phyloP scores from a whole-genome alignment of 441 rosid species.

The Gossypium gossypioides region DNA sequence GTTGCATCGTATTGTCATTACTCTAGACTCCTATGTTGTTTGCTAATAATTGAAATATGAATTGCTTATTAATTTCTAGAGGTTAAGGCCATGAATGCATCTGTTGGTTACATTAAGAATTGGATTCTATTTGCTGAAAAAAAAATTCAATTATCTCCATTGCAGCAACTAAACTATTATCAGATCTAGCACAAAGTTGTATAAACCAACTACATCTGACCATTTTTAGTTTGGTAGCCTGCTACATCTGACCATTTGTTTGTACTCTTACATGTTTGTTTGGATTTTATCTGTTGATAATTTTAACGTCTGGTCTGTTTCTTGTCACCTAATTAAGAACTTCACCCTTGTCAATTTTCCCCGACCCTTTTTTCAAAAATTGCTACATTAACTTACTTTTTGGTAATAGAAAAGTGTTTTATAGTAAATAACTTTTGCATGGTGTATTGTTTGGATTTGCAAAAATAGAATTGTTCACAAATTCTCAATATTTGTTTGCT shows the following conservation, averaged over 20 bases:
- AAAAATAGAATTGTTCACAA: neutral
- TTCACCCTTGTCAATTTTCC: neutral
- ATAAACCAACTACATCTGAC: too few species aligned
- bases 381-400: neutral
- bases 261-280: constrained; percentile 18
- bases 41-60: too few species aligned
- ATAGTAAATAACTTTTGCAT: neutral
- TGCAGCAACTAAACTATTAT: too few species aligned
- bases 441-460: neutral
- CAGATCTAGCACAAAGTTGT: too few species aligned
- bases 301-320: neutral
- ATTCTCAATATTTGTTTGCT: neutral
- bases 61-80: too few species aligned
- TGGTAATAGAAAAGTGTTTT: neutral
- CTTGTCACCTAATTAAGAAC: neutral
- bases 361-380: neutral
- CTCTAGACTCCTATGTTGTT: too few species aligned
- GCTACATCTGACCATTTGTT: neutral
- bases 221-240: too few species aligned
- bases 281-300: neutral
- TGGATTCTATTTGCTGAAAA: too few species aligned
- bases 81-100: too few species aligned
- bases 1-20: too few species aligned
- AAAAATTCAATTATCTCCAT: too few species aligned
- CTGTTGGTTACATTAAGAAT: too few species aligned